Conservation (phyloP, 2,329 filamentous ascomycete genomes). For the Calonectria pseudoturangicola region DNA sequence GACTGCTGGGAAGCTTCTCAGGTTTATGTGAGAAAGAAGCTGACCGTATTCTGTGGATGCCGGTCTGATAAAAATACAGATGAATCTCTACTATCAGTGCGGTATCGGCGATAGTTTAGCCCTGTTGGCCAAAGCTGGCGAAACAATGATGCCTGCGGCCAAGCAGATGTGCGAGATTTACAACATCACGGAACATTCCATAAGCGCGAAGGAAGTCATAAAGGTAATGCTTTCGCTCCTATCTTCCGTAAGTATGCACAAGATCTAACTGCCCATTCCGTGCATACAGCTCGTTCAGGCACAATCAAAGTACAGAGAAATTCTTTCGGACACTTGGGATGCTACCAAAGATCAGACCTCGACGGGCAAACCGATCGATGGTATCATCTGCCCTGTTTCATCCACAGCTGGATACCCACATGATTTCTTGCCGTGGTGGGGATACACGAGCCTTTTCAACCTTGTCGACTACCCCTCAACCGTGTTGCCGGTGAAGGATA, state of each 20-base stretch:
- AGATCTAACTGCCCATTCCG: not conserved
- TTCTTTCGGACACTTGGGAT: not conserved
- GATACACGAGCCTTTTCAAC: conserved; percentile 5
- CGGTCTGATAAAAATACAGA: not conserved
- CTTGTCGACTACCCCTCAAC: conserved; percentile 6
- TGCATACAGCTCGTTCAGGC: not conserved
- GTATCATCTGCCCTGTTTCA: conserved; percentile 5
- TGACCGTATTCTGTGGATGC: too few species aligned
- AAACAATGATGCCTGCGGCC: conserved; percentile 6
- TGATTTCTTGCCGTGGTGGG: conserved; percentile 6
- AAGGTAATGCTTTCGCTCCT: not conserved
- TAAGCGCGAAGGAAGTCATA: not conserved
- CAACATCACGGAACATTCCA: not conserved
- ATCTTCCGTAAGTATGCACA: rapidly evolving
- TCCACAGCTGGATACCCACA: not conserved
- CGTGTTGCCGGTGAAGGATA: not conserved
- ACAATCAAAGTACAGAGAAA: not conserved
- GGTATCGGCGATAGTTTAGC: not conserved
- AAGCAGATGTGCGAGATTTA: not conserved
- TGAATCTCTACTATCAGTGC: conserved; percentile 6
- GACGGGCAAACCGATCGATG: not conserved
- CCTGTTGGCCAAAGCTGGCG: not conserved
- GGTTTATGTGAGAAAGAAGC: not conserved
- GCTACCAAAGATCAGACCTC: not conserved
- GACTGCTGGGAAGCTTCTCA: conserved; percentile 12